Conservation (phyloP, 768 basidiomycete species). For the Scleroderma citrinum region DNA sequence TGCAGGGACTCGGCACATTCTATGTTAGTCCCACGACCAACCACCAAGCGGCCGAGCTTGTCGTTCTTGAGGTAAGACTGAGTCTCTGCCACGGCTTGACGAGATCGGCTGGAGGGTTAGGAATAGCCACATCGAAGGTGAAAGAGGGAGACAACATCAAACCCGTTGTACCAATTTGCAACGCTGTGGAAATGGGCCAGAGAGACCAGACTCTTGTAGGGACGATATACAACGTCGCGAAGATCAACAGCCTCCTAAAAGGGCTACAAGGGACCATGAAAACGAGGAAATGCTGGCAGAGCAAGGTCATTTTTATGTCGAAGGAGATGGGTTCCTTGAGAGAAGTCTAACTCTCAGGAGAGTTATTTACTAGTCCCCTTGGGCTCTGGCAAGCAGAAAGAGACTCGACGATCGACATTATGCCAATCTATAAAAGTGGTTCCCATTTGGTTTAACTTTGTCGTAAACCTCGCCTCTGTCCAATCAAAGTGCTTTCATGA, state of each 20-base stretch:
- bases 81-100: slow-evolving; percentile 28
- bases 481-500: too few relatives aligned
- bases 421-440: too few relatives aligned
- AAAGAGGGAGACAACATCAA: slow-evolving; percentile 25
- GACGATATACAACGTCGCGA: slow-evolving; percentile 6
- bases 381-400: too few relatives aligned
- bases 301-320: too few relatives aligned
- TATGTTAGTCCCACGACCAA: slow-evolving; percentile 33
- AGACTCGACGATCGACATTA: too few relatives aligned
- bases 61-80: slow-evolving; percentile 29
- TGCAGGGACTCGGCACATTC: slow-evolving; percentile 18
- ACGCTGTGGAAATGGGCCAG: slow-evolving; percentile 29
- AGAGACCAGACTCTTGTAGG: slow-evolving; percentile 10
- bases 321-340: too few relatives aligned
- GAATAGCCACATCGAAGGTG: slow-evolving; percentile 20
- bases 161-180: slow-evolving; percentile 21
- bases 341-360: too few relatives aligned
- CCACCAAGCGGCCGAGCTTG: slow-evolving; percentile 34
- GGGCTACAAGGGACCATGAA: too few relatives aligned
- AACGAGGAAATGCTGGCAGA: too few relatives aligned
- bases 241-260: slow-evolving; percentile 4
- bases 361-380: too few relatives aligned
- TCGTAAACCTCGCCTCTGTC: too few relatives aligned
- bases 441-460: too few relatives aligned
- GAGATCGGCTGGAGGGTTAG: slow-evolving; percentile 28